Conservation (phyloP, 2,329 filamentous ascomycete genomes). For the Colletotrichum acutatum region DNA sequence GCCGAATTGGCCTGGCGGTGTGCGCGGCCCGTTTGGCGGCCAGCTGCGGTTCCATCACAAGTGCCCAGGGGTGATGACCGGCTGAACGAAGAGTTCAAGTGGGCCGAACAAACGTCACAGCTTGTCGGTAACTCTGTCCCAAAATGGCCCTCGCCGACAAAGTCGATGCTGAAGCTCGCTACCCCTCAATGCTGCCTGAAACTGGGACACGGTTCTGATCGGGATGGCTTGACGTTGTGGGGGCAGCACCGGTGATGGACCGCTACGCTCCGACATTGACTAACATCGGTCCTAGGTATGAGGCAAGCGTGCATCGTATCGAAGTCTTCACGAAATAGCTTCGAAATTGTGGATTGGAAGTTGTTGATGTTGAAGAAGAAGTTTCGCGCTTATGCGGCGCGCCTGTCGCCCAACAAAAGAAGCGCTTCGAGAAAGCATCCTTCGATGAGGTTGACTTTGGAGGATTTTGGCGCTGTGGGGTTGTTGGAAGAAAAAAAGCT, state of each 20-base stretch:
- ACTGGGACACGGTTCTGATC: not conserved
- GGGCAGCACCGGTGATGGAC: not conserved
- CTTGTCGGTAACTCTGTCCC: not conserved
- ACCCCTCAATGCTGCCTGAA: constrained; percentile 5
- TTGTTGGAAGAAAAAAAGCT: constrained; percentile 14
- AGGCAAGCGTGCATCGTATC: constrained; percentile 10
- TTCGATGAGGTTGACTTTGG: constrained; percentile 19
- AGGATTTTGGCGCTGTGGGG: constrained; percentile 30
- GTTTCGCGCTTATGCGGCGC: constrained; percentile 19
- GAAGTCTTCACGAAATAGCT: not conserved
- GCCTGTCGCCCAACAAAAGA: constrained; percentile 6
- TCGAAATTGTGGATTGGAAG: not conserved
- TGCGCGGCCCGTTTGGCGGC: constrained; percentile 29
- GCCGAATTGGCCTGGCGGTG: constrained; percentile 21
- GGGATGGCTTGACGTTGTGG: not conserved
- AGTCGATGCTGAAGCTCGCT: not conserved
- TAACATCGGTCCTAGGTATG: not conserved
- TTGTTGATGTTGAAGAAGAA: not conserved
- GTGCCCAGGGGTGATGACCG: not conserved
- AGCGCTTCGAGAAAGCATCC: constrained; percentile 19
- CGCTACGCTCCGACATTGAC: not conserved
- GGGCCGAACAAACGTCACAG: not conserved
- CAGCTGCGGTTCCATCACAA: constrained; percentile 6
- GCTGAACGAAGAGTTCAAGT: constrained; percentile 4
- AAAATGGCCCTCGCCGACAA: not conserved